phyloP scores from a whole-genome alignment of 805 yeast genomes.

The Tetrapisispora namnaoensis region DNA sequence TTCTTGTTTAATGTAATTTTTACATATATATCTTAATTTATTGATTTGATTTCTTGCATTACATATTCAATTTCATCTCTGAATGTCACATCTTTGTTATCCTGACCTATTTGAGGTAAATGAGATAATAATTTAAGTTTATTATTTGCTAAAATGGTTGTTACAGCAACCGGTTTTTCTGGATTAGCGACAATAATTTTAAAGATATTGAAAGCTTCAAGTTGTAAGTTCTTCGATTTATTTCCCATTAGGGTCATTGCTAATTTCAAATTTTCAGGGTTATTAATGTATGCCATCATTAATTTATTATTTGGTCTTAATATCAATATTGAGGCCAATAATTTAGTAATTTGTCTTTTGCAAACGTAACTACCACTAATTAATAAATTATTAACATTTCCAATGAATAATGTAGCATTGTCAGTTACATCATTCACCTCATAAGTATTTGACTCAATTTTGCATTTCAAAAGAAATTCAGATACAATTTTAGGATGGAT shows the following conservation, averaged over 20 bases:
- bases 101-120: constrained; percentile 51
- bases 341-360: constrained; percentile 76
- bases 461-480: constrained; percentile 43
- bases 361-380: constrained; percentile 79
- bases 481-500: constrained; percentile 54
- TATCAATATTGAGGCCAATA: constrained; percentile 63
- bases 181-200: constrained; percentile 97
- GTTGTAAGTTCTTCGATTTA: constrained; percentile 77
- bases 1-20: too few relatives aligned
- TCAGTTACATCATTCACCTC: neutral
- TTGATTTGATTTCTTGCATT: neutral
- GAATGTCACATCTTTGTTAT: constrained; percentile 52
- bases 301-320: constrained; percentile 60
- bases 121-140: constrained; percentile 64
- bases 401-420: constrained; percentile 50
- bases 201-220: constrained; percentile 87
- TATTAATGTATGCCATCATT: constrained; percentile 68
- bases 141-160: constrained; percentile 76
- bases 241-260: constrained; percentile 82
- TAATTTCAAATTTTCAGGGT: constrained; percentile 72
- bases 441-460: constrained; percentile 2
- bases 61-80: constrained; percentile 76
- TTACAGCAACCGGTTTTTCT: constrained; percentile 64
- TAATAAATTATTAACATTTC: constrained; percentile 56
- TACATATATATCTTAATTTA: neutral